These are phyloP conservation scores for Pyrrhoderma noxium DNA, from an alignment of 1,284 basidiomycete species.

Conservation along the genomic window DNA sequence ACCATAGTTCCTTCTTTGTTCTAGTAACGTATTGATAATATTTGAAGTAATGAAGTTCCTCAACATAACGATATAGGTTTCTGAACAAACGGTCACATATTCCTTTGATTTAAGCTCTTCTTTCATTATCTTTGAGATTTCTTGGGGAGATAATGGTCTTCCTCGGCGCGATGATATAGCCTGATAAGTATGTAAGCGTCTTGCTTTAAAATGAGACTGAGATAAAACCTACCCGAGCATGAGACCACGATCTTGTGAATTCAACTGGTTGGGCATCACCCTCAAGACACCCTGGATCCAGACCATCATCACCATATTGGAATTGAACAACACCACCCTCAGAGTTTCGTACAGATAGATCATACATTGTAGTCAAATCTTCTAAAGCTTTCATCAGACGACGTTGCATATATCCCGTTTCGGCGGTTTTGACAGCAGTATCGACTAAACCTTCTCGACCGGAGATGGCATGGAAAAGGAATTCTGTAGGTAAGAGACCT, in stretches of 20 bases:
- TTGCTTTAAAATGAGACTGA: background rate
- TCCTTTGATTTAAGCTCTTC: constrained; percentile 51
- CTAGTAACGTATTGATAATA: constrained; percentile 65
- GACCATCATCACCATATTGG: constrained; percentile 92
- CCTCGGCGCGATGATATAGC: constrained; percentile 53
- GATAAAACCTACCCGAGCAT: constrained; percentile 63
- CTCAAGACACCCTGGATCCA: constrained; percentile 95
- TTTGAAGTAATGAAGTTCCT: constrained; percentile 67
- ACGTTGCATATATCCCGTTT: constrained; percentile 99
- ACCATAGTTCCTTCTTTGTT: constrained; percentile 66
- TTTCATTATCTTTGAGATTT: constrained; percentile 75
- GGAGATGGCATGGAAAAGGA: constrained; percentile 98
- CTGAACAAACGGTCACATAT: constrained; percentile 67
- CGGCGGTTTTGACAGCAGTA: constrained; percentile 99
- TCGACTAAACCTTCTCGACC: constrained; percentile 98
- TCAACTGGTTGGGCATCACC: constrained; percentile 93
- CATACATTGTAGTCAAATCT: constrained; percentile 95
- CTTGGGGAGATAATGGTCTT: constrained; percentile 77
- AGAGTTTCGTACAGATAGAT: constrained; percentile 94
- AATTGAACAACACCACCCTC: constrained; percentile 98
- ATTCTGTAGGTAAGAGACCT: constrained; percentile 93
- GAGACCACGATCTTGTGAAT: constrained; percentile 81
- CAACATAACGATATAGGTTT: constrained; percentile 73
- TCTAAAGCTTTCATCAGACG: constrained; percentile 99
- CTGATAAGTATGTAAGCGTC: constrained; percentile 31